Percentiles rank a stretch among this genome's conserved stretches.
These are phyloP conservation scores for Coccomyxa subellipsoidea DNA, from an alignment of 163 green algal species.

Conservation along the genomic window DNA sequence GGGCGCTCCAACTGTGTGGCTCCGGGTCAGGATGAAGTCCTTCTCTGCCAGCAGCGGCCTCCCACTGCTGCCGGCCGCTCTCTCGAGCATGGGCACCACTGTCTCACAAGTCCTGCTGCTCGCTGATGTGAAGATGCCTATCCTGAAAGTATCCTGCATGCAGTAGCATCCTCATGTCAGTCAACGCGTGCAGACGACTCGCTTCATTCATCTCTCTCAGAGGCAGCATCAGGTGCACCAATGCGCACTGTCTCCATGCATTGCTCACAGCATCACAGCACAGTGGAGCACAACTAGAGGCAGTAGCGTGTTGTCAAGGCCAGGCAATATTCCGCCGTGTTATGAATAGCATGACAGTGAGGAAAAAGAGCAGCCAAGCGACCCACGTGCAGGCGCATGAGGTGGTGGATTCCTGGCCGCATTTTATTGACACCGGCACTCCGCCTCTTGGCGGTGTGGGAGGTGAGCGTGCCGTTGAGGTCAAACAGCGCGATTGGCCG, in stretches of 20 bases:
- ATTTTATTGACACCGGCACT: conserved; percentile 33
- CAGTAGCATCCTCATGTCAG: background rate
- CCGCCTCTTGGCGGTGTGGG: conserved; percentile 39
- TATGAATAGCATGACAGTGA: too few species aligned
- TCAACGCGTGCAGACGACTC: background rate
- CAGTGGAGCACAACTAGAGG: background rate
- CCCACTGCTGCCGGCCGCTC: conserved; percentile 21
- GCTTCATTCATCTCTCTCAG: background rate
- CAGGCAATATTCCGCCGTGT: too few species aligned
- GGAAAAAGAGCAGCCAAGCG: too few species aligned
- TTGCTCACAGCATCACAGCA: background rate
- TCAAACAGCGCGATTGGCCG: conserved; percentile 51
- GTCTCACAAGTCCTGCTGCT: conserved; percentile 33
- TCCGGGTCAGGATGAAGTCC: background rate
- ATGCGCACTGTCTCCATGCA: too few species aligned
- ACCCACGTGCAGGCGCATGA: conserved; percentile 29
- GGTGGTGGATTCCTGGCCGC: conserved; percentile 39
- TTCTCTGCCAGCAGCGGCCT: background rate
- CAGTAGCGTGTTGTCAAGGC: background rate
- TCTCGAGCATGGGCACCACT: conserved; percentile 48
- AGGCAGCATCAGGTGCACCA: background rate
- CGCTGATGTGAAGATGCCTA: conserved; percentile 55
- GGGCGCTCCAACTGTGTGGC: conserved; percentile 1
- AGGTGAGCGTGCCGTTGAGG: conserved; percentile 57
- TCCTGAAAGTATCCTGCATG: conserved; percentile 33